phyloP scores from a whole-genome alignment of 768 basidiomycete genomes.

The Pulveroboletus sp. region DNA sequence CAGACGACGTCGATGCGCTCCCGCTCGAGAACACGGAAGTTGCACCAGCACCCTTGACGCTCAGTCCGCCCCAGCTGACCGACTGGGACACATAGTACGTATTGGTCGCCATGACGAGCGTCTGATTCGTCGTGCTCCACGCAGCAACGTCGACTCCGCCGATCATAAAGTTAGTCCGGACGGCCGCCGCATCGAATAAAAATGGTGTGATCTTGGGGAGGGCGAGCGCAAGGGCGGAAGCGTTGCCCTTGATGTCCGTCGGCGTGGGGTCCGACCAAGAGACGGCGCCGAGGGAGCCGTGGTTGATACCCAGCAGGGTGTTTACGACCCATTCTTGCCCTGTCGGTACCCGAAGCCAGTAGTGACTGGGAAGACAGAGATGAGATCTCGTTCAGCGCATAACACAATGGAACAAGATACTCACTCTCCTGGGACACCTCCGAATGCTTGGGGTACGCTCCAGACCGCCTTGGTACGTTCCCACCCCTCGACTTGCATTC shows the following conservation, averaged over 20 bases:
- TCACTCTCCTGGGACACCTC: constrained; percentile 37
- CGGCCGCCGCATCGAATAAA: constrained; percentile 40
- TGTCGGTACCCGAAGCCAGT: constrained; percentile 59
- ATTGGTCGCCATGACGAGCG: constrained; percentile 50
- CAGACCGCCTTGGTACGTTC: constrained; percentile 65
- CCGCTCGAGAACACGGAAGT: constrained; percentile 14
- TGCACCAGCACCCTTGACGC: constrained; percentile 5
- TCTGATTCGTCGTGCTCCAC: constrained; percentile 44
- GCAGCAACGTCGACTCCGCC: constrained; percentile 47
- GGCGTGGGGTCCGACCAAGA: constrained; percentile 53
- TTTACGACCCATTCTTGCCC: constrained; percentile 65
- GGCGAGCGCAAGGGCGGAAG: constrained; percentile 45
- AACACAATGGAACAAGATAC: constrained; percentile 6
- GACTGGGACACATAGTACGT: constrained; percentile 39
- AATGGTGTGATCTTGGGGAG: constrained; percentile 45
- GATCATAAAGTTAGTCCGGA: constrained; percentile 39
- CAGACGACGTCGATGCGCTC: constrained; percentile 8
- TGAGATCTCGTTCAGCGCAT: not conserved
- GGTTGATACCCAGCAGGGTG: constrained; percentile 64
- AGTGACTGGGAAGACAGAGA: constrained; percentile 32
- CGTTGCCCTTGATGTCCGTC: constrained; percentile 49
- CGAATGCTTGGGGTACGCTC: constrained; percentile 79
- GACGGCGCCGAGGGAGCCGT: constrained; percentile 54
- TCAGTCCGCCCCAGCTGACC: constrained; percentile 32
- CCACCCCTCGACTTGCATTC: constrained; percentile 60